Percentiles rank a stretch among this genome's conserved stretches.
Evolutionary conservation across 495 filamentous ascomycete species (phyloP).

Genomic region (Neurospora sp.): DNA sequence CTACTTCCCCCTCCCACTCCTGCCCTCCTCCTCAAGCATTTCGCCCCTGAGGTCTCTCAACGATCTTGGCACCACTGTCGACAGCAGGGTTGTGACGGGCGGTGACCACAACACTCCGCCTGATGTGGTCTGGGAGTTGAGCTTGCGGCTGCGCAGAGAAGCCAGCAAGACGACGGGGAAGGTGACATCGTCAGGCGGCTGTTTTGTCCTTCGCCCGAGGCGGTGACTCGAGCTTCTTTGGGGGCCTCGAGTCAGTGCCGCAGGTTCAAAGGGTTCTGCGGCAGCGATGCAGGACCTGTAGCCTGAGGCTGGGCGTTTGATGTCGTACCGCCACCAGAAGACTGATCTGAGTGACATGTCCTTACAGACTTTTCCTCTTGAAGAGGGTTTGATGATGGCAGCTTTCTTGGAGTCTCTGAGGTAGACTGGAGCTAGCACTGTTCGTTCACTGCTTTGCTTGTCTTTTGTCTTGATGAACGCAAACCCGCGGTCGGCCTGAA

Average conservation of each 20-base stretch:
- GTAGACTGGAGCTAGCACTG: too few species aligned
- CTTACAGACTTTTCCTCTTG: too few species aligned
- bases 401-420: too few species aligned
- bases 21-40: not conserved
- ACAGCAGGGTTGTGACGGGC: slow-evolving; percentile 77
- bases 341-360: too few species aligned
- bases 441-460: too few species aligned
- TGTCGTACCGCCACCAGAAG: not conserved
- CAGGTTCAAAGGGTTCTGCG: too few species aligned
- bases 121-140: slow-evolving; percentile 82
- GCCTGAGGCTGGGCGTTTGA: not conserved
- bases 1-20: not conserved
- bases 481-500: too few species aligned
- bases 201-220: not conserved
- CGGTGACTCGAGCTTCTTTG: slow-evolving; percentile 20
- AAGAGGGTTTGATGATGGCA: too few species aligned
- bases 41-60: not conserved
- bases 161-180: slow-evolving; percentile 86
- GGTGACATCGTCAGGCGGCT: slow-evolving; percentile 40
- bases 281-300: not conserved
- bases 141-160: slow-evolving; percentile 76
- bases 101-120: slow-evolving; percentile 78
- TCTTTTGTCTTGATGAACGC: too few species aligned
- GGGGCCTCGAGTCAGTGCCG: too few species aligned
- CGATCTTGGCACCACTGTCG: not conserved